These are phyloP conservation scores for Exophiala bonariae DNA, from an alignment of 2,329 filamentous ascomycete species.

Conservation along the genomic window DNA sequence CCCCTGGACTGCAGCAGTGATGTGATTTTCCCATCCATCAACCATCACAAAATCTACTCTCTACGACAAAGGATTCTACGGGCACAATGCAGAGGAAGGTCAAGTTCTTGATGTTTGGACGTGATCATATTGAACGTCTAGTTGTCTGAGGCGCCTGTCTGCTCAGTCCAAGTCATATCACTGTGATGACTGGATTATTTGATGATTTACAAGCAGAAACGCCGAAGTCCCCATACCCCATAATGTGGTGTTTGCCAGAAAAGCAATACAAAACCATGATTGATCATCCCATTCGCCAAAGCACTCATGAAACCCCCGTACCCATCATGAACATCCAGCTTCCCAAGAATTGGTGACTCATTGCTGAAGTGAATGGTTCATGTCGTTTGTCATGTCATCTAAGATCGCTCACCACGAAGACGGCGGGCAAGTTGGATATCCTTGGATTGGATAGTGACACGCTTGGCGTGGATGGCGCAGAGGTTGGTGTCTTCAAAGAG, in stretches of 20 bases:
- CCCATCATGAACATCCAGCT: slow-evolving; percentile 17
- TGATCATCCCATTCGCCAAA: slow-evolving; percentile 23
- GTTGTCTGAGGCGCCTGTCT: slow-evolving; percentile 20
- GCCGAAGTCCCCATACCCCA: slow-evolving; percentile 21
- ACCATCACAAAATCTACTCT: not conserved
- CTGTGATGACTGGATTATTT: slow-evolving; percentile 19
- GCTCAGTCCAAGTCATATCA: slow-evolving; percentile 20
- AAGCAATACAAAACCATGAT: slow-evolving; percentile 25
- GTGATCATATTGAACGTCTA: slow-evolving; percentile 26
- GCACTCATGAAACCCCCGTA: slow-evolving; percentile 25
- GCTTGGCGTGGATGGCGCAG: slow-evolving; percentile 98
- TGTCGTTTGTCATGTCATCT: slow-evolving; percentile 35
- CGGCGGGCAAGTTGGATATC: slow-evolving; percentile 96
- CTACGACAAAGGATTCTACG: too few relatives aligned
- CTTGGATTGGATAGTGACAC: slow-evolving; percentile 92
- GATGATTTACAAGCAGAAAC: slow-evolving; percentile 27
- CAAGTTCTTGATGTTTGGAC: slow-evolving; percentile 12
- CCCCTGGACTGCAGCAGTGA: too few relatives aligned
- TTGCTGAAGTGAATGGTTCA: slow-evolving; percentile 7
- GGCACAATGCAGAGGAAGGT: too few relatives aligned
- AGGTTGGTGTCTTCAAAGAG: slow-evolving; percentile 98
- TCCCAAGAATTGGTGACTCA: slow-evolving; percentile 12
- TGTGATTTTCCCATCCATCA: too few relatives aligned
- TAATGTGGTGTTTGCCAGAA: slow-evolving; percentile 20
- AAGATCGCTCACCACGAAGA: slow-evolving; percentile 91